These are phyloP conservation scores for Ogataea paraovalis DNA, from an alignment of 805 yeast genomes.

Conservation along the genomic window DNA sequence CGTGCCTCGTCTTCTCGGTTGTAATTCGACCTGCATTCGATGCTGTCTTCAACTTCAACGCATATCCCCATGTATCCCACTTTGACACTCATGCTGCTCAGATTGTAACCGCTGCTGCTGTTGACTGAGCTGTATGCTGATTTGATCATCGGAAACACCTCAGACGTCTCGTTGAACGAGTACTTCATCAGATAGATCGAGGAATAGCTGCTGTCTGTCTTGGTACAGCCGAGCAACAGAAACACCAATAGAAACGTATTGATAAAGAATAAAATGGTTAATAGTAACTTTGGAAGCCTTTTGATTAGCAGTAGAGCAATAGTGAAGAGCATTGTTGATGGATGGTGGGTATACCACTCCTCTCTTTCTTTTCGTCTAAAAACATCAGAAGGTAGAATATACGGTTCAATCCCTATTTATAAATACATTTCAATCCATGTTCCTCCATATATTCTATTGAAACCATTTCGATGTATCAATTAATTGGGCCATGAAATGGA, in stretches of 20 bases:
- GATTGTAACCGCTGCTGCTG: slow-evolving; percentile 33
- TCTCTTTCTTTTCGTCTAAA: not conserved
- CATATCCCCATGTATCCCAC: slow-evolving; percentile 60
- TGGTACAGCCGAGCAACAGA: slow-evolving; percentile 53
- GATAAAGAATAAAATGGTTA: slow-evolving; percentile 41
- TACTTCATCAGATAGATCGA: slow-evolving; percentile 48
- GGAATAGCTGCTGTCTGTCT: slow-evolving; percentile 37
- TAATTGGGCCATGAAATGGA: too few relatives aligned
- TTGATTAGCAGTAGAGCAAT: slow-evolving; percentile 20
- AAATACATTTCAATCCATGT: too few relatives aligned
- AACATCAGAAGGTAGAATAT: too few relatives aligned
- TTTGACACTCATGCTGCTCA: slow-evolving; percentile 36
- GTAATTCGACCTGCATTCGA: slow-evolving; percentile 4
- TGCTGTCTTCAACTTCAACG: slow-evolving; percentile 31
- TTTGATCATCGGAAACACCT: slow-evolving; percentile 38
- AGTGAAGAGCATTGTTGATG: not conserved
- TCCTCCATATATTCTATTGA: too few relatives aligned
- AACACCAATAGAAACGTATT: slow-evolving; percentile 49
- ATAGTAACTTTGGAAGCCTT: slow-evolving; percentile 40
- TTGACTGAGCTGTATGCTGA: slow-evolving; percentile 33
- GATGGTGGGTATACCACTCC: not conserved
- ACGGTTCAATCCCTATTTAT: too few relatives aligned
- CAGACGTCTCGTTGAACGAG: slow-evolving; percentile 43
- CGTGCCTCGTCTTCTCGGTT: not conserved
- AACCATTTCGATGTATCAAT: too few relatives aligned